Conservation (phyloP, 257 asterid genomes). For the Nicotiana knightiana region DNA sequence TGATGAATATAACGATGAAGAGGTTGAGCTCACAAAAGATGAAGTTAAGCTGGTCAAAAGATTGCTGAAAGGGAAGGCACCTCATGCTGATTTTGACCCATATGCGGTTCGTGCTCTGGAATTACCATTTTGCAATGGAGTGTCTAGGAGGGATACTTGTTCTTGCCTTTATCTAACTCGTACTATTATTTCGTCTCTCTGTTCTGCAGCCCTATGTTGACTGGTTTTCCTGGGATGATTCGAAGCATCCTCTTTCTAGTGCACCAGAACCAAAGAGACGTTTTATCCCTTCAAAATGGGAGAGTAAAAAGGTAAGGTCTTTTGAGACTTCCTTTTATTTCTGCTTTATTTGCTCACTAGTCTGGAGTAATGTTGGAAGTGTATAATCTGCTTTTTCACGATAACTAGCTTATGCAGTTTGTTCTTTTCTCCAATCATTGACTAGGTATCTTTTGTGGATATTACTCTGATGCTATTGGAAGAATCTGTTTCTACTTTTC, state of each 20-base stretch:
- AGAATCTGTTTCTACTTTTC: neutral
- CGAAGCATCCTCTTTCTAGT: slow-evolving; percentile 80
- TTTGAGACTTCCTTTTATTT: neutral
- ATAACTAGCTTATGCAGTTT: neutral
- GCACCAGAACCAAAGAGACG: slow-evolving; percentile 99
- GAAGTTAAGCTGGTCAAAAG: slow-evolving; percentile 57
- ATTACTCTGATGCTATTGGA: neutral
- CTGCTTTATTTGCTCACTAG: neutral
- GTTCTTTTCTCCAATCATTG: neutral
- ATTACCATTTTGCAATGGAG: neutral
- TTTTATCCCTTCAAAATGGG: slow-evolving; percentile 92
- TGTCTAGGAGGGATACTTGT: slow-evolving; percentile 9
- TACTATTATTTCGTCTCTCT: slow-evolving; percentile 3
- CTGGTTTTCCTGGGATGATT: slow-evolving; percentile 71
- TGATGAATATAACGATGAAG: slow-evolving; percentile 87
- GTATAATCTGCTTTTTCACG: neutral
- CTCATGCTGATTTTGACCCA: slow-evolving; percentile 90
- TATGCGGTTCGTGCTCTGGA: slow-evolving; percentile 52
- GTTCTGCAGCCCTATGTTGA: slow-evolving; percentile 72
- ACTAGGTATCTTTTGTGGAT: neutral
- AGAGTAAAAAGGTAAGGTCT: slow-evolving; percentile 62
- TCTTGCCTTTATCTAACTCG: slow-evolving; percentile 4
- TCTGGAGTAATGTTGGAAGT: neutral
- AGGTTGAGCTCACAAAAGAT: slow-evolving; percentile 75
- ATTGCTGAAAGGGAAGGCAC: slow-evolving; percentile 82